Percentiles rank a stretch among this genome's conserved stretches.
Conservation (phyloP, 2,329 filamentous ascomycete genomes). For the Plectosphaerella sp. region DNA sequence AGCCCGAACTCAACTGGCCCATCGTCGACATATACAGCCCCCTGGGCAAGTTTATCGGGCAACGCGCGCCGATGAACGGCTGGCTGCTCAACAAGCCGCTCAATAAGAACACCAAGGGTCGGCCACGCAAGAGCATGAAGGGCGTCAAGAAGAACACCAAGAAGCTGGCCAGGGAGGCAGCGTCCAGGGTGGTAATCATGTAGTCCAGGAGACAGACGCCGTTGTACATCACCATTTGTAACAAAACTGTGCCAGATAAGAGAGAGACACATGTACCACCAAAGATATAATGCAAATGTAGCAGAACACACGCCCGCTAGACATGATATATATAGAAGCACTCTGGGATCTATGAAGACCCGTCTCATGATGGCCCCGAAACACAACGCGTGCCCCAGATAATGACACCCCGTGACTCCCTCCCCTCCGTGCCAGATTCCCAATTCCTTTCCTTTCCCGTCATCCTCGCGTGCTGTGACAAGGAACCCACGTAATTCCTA, state of each 20-base stretch:
- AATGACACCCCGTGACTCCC: too few species aligned
- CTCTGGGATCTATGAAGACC: too few species aligned
- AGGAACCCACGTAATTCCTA: background rate
- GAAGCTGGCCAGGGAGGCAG: slow-evolving; percentile 19
- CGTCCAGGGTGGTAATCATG: background rate
- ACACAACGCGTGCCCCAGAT: too few species aligned
- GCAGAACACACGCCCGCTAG: too few species aligned
- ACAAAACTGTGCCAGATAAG: background rate
- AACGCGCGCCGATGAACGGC: slow-evolving; percentile 64
- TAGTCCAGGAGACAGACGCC: too few species aligned
- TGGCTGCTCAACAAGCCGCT: slow-evolving; percentile 60
- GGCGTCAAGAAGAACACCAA: slow-evolving; percentile 51
- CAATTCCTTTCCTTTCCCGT: too few species aligned
- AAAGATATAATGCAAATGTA: too few species aligned
- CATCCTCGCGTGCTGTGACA: background rate
- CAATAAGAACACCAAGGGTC: slow-evolving; percentile 40
- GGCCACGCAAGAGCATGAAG: slow-evolving; percentile 69
- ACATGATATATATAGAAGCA: too few species aligned
- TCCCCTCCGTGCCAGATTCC: too few species aligned
- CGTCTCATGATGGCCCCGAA: too few species aligned
- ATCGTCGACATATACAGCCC: slow-evolving; percentile 82
- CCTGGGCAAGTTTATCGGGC: slow-evolving; percentile 72
- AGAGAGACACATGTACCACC: background rate
- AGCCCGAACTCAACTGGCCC: slow-evolving; percentile 48
- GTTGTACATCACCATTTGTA: background rate